These are phyloP conservation scores for Discostella stelligera DNA, from an alignment of 352 stramenopile species.

Conservation along the genomic window DNA sequence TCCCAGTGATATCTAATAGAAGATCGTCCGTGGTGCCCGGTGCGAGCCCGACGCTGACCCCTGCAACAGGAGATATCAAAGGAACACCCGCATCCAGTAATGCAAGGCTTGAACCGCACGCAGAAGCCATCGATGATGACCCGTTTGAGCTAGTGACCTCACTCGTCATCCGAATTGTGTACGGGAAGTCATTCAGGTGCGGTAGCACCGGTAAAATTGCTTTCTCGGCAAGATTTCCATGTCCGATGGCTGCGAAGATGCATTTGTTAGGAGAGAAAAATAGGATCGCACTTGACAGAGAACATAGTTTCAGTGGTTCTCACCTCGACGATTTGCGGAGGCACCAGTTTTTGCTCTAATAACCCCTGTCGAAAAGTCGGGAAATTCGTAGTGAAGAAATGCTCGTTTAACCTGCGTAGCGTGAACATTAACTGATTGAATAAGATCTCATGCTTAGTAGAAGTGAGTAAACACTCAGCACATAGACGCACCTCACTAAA, in stretches of 20 bases:
- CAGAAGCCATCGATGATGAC: conserved; percentile 89
- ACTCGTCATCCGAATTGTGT: conserved; percentile 91
- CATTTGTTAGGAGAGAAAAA: neutral
- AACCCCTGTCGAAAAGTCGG: conserved; percentile 93
- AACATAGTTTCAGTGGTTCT: neutral
- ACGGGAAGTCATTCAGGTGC: conserved; percentile 88
- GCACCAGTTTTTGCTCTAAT: conserved; percentile 49
- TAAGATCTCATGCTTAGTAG: no score
- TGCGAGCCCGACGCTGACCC: conserved; percentile 89
- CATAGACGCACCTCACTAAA: conserved; percentile 55
- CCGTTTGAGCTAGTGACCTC: conserved; percentile 85
- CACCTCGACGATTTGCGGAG: conserved; percentile 44
- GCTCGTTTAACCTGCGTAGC: conserved; percentile 30
- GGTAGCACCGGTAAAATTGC: conserved; percentile 90
- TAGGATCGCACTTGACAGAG: neutral
- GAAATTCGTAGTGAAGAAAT: conserved; percentile 96
- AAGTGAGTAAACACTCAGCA: neutral
- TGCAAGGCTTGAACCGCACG: conserved; percentile 92
- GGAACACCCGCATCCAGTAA: conserved; percentile 95
- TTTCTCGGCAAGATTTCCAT: conserved; percentile 91
- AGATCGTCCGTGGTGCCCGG: conserved; percentile 21
- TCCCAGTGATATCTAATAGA: conserved; percentile 47
- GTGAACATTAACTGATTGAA: neutral
- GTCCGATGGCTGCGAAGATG: conserved; percentile 74
- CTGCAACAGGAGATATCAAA: conserved; percentile 88